Conservation (phyloP, 2,329 filamentous ascomycete species). For the Celoporthe dispersa region DNA sequence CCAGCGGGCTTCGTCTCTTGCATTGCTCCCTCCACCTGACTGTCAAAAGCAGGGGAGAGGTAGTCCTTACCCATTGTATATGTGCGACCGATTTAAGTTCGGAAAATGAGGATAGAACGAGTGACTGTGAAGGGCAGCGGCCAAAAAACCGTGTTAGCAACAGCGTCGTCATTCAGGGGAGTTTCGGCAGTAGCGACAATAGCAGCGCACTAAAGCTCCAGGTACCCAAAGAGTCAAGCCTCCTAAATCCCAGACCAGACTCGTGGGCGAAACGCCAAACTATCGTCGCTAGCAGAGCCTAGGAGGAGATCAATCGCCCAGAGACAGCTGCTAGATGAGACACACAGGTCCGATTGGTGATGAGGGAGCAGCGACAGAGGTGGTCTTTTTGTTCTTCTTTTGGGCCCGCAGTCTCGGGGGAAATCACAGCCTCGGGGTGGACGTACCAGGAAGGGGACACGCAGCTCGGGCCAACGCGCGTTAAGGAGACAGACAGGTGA, state of each 20-base stretch:
- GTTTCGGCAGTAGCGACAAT: background rate
- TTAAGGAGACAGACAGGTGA: conserved; percentile 8
- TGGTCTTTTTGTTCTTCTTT: background rate
- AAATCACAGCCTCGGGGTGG: background rate
- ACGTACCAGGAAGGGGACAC: conserved; percentile 30
- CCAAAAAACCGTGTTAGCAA: conserved; percentile 21
- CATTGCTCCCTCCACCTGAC: conserved; percentile 22
- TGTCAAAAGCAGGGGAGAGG: background rate
- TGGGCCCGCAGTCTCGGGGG: background rate
- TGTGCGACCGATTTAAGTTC: conserved; percentile 23
- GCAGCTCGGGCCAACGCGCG: conserved; percentile 27
- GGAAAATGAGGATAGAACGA: conserved; percentile 29
- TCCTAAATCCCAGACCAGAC: background rate
- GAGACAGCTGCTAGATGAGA: background rate
- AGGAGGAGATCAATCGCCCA: background rate
- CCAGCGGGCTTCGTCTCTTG: conserved; percentile 21
- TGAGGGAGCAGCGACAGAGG: background rate
- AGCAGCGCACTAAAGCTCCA: background rate
- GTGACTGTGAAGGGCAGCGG: conserved; percentile 23
- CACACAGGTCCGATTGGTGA: background rate
- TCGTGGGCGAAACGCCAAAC: background rate
- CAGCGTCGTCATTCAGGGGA: conserved; percentile 14
- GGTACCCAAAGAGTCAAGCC: conserved; percentile 1
- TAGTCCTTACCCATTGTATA: conserved; percentile 31
- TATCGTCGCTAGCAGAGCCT: background rate